These are phyloP conservation scores for Penicillium digitatum DNA, from an alignment of 2,329 filamentous ascomycete genomes.

Conservation along the genomic window DNA sequence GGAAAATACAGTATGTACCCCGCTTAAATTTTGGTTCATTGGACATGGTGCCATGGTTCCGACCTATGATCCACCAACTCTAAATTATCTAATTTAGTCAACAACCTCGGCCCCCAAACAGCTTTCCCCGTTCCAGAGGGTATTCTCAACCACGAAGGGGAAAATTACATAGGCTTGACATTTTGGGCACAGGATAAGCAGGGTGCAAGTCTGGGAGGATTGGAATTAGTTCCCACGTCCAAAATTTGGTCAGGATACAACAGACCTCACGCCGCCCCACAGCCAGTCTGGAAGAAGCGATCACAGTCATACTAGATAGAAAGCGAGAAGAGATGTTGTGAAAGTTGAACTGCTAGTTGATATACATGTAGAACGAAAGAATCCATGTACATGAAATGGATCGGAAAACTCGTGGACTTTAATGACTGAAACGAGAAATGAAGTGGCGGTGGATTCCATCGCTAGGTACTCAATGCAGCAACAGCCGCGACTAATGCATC, in stretches of 20 bases:
- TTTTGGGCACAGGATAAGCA: constrained; percentile 46
- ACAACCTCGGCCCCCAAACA: constrained; percentile 51
- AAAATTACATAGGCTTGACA: constrained; percentile 47
- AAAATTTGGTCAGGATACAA: constrained; percentile 9
- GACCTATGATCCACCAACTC: background rate
- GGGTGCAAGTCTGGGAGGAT: constrained; percentile 36
- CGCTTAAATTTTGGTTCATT: background rate
- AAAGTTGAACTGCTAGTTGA: background rate
- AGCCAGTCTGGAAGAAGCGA: constrained; percentile 9
- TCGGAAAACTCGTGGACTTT: background rate
- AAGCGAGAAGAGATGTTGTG: background rate
- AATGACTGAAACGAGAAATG: background rate
- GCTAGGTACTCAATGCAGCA: background rate
- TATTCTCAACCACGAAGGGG: constrained; percentile 49
- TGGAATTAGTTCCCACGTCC: constrained; percentile 6
- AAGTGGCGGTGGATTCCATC: too few species aligned
- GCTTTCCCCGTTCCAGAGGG: constrained; percentile 51
- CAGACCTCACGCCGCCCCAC: constrained; percentile 4
- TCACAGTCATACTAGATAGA: constrained; percentile 13
- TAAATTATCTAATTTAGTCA: constrained; percentile 29
- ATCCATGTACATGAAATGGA: background rate
- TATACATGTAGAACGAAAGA: background rate
- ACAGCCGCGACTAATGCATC: constrained; percentile 63
- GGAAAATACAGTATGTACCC: constrained; percentile 44
- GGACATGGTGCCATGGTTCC: background rate